phyloP scores from a whole-genome alignment of 2,329 filamentous ascomycete genomes.

The Diplodia mutila region DNA sequence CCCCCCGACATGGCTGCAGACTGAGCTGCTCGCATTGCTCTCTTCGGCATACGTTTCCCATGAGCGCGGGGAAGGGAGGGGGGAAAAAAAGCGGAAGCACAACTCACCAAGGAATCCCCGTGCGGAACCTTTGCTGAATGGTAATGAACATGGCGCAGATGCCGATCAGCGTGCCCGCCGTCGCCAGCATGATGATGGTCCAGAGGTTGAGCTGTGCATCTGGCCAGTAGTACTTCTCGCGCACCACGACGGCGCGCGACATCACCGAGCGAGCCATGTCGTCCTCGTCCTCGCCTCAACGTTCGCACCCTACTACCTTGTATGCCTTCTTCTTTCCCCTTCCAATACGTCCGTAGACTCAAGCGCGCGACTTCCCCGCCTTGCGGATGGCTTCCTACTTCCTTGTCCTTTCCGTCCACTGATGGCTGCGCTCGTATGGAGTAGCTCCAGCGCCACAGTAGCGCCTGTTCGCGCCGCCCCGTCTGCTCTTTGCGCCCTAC shows the following conservation, averaged over 20 bases:
- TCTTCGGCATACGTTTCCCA: no score
- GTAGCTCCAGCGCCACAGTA: no score
- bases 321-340: neutral
- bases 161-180: conserved; percentile 61
- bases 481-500: no score
- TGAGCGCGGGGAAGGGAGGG: no score
- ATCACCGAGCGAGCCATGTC: conserved; percentile 46
- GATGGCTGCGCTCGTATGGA: no score
- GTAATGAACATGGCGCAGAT: conserved; percentile 64
- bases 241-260: conserved; percentile 48
- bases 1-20: no score
- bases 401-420: no score
- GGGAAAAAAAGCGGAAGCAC: conserved; percentile 54
- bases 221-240: conserved; percentile 65
- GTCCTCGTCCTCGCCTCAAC: neutral
- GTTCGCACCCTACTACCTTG: neutral
- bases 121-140: conserved; percentile 58
- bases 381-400: no score
- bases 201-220: conserved; percentile 67
- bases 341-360: neutral
- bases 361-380: neutral
- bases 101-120: conserved; percentile 65
- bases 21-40: no score
- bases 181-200: conserved; percentile 64
- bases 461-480: neutral